These are phyloP conservation scores for Aspergillus fumigatiaffinis DNA, from an alignment of 2,329 filamentous ascomycete species.

Conservation along the genomic window DNA sequence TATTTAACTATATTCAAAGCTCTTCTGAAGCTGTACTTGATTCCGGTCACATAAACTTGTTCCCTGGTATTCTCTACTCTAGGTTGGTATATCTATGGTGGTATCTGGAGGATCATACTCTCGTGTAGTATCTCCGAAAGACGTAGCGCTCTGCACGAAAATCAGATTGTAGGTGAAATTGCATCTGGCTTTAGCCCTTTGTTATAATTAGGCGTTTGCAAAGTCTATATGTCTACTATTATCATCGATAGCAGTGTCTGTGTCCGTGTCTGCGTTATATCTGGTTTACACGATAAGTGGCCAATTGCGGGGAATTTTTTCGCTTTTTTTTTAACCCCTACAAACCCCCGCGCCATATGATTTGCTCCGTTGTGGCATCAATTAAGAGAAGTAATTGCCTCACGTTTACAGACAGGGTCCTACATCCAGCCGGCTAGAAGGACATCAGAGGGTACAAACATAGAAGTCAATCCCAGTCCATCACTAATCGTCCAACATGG, in stretches of 20 bases:
- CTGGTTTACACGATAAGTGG: neutral
- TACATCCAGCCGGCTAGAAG: neutral
- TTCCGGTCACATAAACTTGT: neutral
- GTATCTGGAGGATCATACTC: neutral
- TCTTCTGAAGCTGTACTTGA: neutral
- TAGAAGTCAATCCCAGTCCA: neutral
- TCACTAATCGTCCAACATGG: conserved; percentile 35
- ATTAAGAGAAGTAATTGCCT: neutral
- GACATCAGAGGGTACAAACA: neutral
- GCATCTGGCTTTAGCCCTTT: neutral
- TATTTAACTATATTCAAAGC: neutral
- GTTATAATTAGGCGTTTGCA: neutral
- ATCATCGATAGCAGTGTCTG: neutral
- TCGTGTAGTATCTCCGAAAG: neutral
- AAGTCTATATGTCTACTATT: neutral
- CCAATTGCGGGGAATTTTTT: conserved; percentile 2
- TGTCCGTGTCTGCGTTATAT: neutral
- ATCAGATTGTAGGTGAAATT: neutral
- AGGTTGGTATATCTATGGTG: neutral
- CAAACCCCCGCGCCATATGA: conserved; percentile 1
- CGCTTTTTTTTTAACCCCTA: neutral
- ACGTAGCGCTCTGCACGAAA: neutral
- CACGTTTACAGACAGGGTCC: neutral
- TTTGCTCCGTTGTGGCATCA: neutral
- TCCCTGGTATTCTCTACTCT: neutral